These are phyloP conservation scores for Coniophora puteana DNA, from an alignment of 1,284 basidiomycete genomes.

Conservation along the genomic window DNA sequence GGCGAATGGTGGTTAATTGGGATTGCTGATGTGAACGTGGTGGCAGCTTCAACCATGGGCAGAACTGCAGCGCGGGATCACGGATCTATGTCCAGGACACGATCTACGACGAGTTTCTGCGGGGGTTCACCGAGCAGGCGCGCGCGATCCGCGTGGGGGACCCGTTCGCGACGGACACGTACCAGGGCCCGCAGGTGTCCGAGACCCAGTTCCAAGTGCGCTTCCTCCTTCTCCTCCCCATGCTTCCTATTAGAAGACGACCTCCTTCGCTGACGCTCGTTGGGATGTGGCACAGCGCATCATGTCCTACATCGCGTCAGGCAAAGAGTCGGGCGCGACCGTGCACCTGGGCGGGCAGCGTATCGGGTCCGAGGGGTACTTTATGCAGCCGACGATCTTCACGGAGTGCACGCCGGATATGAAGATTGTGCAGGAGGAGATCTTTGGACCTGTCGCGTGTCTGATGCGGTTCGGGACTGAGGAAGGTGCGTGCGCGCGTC, in stretches of 20 bases:
- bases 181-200: slow-evolving; percentile 75
- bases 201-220: slow-evolving; percentile 47
- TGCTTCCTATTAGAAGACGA: too few species aligned
- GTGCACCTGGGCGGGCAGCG: slow-evolving; percentile 60
- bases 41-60: slow-evolving; percentile 62
- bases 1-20: background rate
- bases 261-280: too few species aligned
- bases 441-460: slow-evolving; percentile 44
- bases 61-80: slow-evolving; percentile 67
- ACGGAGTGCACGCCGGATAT: slow-evolving; percentile 55
- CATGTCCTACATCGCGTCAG: slow-evolving; percentile 68
- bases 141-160: slow-evolving; percentile 55
- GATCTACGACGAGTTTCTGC: slow-evolving; percentile 60
- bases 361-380: slow-evolving; percentile 51
- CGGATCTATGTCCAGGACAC: slow-evolving; percentile 66
- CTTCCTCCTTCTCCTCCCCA: slow-evolving; percentile 3
- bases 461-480: slow-evolving; percentile 6
- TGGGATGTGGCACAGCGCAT: too few species aligned
- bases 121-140: slow-evolving; percentile 44
- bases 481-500: slow-evolving; percentile 4
- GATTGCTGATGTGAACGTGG: slow-evolving; percentile 33
- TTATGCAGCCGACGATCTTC: slow-evolving; percentile 61
- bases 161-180: slow-evolving; percentile 59
- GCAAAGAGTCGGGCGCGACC: slow-evolving; percentile 64
- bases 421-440: slow-evolving; percentile 70